phyloP scores from a whole-genome alignment of 805 yeast genomes.

The Ogataea kodamae region DNA sequence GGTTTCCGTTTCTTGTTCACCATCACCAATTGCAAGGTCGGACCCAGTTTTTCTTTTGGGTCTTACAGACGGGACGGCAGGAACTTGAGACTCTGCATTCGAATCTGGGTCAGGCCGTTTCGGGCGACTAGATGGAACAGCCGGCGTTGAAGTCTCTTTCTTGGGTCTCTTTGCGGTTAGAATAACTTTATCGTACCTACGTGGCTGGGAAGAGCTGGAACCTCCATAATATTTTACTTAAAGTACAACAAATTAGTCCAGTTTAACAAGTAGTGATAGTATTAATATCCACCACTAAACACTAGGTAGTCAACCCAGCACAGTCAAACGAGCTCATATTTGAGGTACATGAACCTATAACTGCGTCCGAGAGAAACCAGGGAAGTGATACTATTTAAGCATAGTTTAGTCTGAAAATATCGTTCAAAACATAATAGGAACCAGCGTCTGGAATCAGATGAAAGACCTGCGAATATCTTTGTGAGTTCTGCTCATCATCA shows the following conservation, averaged over 20 bases:
- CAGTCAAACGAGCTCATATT: too few relatives aligned
- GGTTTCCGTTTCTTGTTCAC: too few relatives aligned
- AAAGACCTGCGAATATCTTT: conserved; percentile 96
- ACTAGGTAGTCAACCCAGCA: too few relatives aligned
- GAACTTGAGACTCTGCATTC: conserved; percentile 6
- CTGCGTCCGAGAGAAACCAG: too few relatives aligned
- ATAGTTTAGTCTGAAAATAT: conserved; percentile 93
- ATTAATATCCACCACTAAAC: too few relatives aligned
- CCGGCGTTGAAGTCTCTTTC: conserved; percentile 1
- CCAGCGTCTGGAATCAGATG: conserved; percentile 91
- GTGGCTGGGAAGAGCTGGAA: conserved; percentile 22
- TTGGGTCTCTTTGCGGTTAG: conserved; percentile 8
- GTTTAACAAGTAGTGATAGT: too few relatives aligned
- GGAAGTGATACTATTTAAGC: too few relatives aligned
- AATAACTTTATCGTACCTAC: conserved; percentile 14
- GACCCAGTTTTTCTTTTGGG: conserved; percentile 8
- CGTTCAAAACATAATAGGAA: conserved; percentile 93
- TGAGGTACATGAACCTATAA: too few relatives aligned
- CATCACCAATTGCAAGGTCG: neutral
- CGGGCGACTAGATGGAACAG: neutral
- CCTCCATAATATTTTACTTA: conserved; percentile 16
- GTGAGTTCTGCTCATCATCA: conserved; percentile 94
- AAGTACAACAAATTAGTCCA: too few relatives aligned
- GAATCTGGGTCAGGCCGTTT: neutral
- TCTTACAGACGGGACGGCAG: conserved; percentile 17